A percentile compares a stretch with the other conserved stretches of the same genome.
Evolutionary conservation across 371 early-diverging fungal species (phyloP).

Genomic region (Mortierella sp.): DNA sequence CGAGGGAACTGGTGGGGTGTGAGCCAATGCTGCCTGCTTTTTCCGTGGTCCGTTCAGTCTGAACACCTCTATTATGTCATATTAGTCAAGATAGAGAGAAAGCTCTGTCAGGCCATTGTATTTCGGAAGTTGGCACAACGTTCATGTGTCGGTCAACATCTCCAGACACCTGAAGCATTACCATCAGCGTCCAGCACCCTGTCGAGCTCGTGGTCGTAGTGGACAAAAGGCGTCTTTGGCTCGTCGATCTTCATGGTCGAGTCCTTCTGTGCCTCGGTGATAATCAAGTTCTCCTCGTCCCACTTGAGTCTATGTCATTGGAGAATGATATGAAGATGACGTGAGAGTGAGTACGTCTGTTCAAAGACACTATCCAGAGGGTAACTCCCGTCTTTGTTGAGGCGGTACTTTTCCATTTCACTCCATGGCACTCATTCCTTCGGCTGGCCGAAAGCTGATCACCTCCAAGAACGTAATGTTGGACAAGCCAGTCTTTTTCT

Average conservation of each 20-base stretch:
- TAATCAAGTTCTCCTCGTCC: slow-evolving; percentile 95
- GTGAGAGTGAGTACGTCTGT: not conserved
- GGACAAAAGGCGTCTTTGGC: slow-evolving; percentile 97
- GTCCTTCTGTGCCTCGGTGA: slow-evolving; percentile 93
- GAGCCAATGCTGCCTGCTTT: slow-evolving; percentile 47
- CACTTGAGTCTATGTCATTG: slow-evolving; percentile 78
- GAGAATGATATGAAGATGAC: not conserved
- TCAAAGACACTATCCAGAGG: not conserved
- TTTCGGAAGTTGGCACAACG: not conserved
- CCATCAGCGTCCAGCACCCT: slow-evolving; percentile 65
- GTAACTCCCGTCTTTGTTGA: not conserved
- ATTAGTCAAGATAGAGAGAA: not conserved
- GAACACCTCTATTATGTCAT: slow-evolving; percentile 30
- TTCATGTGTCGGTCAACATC: not conserved
- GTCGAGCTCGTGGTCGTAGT: slow-evolving; percentile 87
- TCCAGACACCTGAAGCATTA: not conserved
- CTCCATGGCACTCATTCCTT: not conserved
- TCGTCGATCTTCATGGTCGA: slow-evolving; percentile 97
- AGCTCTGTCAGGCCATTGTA: not conserved
- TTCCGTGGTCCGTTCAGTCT: slow-evolving; percentile 41
- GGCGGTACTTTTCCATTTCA: not conserved
- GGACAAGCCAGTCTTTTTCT: not conserved
- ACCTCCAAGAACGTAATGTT: not conserved
- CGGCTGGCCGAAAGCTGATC: not conserved
- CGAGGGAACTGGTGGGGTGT: slow-evolving; percentile 50